A percentile compares a stretch with the other conserved stretches of the same genome.
Evolutionary conservation across 2,329 filamentous ascomycete genomes (phyloP).

Genomic region (Ambrosiella cleistominuta): DNA sequence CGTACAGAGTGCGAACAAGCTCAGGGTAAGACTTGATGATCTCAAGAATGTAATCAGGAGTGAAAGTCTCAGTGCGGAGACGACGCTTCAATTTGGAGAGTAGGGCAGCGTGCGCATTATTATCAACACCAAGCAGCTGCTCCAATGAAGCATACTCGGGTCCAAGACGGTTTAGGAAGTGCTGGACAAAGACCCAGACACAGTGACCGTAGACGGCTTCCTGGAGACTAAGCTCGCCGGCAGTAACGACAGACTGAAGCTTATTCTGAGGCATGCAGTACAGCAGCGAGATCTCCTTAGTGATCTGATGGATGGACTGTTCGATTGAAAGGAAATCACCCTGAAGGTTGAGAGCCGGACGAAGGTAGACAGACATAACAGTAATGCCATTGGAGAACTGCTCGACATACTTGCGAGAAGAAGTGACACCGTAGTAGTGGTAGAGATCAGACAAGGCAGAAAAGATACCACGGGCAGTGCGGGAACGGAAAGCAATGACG

Average conservation of each 20-base stretch:
- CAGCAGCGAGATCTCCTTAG: slow-evolving; percentile 90
- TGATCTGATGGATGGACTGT: slow-evolving; percentile 93
- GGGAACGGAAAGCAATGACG: slow-evolving; percentile 84
- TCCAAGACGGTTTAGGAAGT: slow-evolving; percentile 89
- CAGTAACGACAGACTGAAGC: slow-evolving; percentile 77
- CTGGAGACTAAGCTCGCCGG: slow-evolving; percentile 73
- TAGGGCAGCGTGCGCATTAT: slow-evolving; percentile 71
- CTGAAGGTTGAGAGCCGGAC: slow-evolving; percentile 44
- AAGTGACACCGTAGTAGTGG: slow-evolving; percentile 96
- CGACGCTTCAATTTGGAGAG: slow-evolving; percentile 90
- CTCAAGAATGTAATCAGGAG: slow-evolving; percentile 91
- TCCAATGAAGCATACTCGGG: slow-evolving; percentile 81
- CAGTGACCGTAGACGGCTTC: slow-evolving; percentile 96
- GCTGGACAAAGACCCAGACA: slow-evolving; percentile 92
- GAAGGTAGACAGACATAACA: slow-evolving; percentile 88
- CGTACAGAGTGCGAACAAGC: slow-evolving; percentile 72
- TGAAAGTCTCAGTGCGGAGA: slow-evolving; percentile 91
- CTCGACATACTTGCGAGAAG: slow-evolving; percentile 91
- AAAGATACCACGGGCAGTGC: slow-evolving; percentile 84
- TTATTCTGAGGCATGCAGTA: slow-evolving; percentile 98
- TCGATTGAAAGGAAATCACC: slow-evolving; percentile 61
- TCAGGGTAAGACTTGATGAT: slow-evolving; percentile 85
- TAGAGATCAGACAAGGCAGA: slow-evolving; percentile 90
- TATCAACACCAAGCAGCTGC: slow-evolving; percentile 60
- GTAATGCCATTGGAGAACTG: slow-evolving; percentile 98